Percentiles rank a stretch among this genome's conserved stretches.
phyloP scores from a whole-genome alignment of 305 asterid genomes.

The Fraxinus baroniana region DNA sequence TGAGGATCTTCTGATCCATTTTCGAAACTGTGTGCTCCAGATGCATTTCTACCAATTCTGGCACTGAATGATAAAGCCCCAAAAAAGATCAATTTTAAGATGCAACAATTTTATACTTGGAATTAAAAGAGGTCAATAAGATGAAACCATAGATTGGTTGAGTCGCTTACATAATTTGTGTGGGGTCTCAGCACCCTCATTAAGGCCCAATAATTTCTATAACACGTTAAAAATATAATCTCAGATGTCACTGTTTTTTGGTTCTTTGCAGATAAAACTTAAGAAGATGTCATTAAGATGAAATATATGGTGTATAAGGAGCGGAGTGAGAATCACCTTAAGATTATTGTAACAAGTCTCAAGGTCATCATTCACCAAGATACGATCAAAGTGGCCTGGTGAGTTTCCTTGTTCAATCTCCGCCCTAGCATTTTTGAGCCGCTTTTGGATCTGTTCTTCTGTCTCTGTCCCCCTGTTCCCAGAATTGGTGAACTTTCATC shows the following conservation, averaged over 20 bases:
- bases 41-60: slow-evolving; percentile 45
- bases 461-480: slow-evolving; percentile 74
- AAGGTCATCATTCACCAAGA: slow-evolving; percentile 70
- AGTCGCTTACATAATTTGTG: slow-evolving; percentile 50
- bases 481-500: slow-evolving; percentile 2
- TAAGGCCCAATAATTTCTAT: slow-evolving; percentile 64
- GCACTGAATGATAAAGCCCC: slow-evolving; percentile 34
- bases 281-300: neutral
- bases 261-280: neutral
- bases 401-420: slow-evolving; percentile 75
- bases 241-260: neutral
- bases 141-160: neutral
- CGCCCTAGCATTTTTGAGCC: slow-evolving; percentile 66
- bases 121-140: neutral
- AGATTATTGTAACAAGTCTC: slow-evolving; percentile 63
- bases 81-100: slow-evolving; percentile 10
- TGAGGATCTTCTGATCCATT: slow-evolving; percentile 53
- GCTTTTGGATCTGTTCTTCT: slow-evolving; percentile 84
- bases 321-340: slow-evolving; percentile 47
- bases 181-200: slow-evolving; percentile 33
- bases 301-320: neutral
- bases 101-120: neutral
- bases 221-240: slow-evolving; percentile 18
- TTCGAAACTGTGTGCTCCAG: slow-evolving; percentile 46
- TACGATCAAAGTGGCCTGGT: slow-evolving; percentile 74